Evolutionary conservation across 2,329 filamentous ascomycete species (phyloP).

Genomic region (Rosellinia necatrix): DNA sequence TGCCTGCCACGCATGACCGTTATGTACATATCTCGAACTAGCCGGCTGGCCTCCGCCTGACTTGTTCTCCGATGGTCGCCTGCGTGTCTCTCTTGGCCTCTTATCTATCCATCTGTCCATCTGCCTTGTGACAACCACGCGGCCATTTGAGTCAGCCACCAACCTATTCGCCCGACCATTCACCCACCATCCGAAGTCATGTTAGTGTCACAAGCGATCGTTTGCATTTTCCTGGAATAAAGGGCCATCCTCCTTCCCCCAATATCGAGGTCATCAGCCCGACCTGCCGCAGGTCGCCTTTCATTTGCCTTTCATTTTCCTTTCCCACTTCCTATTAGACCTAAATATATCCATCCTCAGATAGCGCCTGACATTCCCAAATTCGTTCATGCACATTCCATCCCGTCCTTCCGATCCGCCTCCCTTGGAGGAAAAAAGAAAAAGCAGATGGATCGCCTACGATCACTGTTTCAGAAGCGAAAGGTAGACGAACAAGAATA

Average conservation of each 20-base stretch:
- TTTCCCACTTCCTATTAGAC: constrained; percentile 2
- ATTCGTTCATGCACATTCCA: constrained; percentile 11
- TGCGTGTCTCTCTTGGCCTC: constrained; percentile 18
- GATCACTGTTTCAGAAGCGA: constrained; percentile 43
- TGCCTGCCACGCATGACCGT: constrained; percentile 6
- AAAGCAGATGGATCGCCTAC: constrained; percentile 46
- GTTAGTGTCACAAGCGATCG: neutral
- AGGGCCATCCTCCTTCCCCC: neutral
- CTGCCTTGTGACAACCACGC: constrained; percentile 23
- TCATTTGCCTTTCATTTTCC: too few relatives aligned
- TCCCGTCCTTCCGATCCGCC: neutral
- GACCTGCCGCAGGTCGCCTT: neutral
- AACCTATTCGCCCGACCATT: neutral
- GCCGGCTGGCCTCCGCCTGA: constrained; percentile 12
- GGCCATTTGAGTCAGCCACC: constrained; percentile 6
- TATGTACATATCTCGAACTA: neutral
- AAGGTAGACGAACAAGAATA: constrained; percentile 41
- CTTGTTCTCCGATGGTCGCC: constrained; percentile 4
- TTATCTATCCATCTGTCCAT: too few relatives aligned
- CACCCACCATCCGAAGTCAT: neutral
- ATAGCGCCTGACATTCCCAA: neutral
- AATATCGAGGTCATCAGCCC: neutral
- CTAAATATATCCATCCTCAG: constrained; percentile 2
- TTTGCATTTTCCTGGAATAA: neutral
- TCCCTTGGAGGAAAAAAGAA: constrained; percentile 4